phyloP scores from a whole-genome alignment of 1,284 basidiomycete species.

The Irpex lacteus region DNA sequence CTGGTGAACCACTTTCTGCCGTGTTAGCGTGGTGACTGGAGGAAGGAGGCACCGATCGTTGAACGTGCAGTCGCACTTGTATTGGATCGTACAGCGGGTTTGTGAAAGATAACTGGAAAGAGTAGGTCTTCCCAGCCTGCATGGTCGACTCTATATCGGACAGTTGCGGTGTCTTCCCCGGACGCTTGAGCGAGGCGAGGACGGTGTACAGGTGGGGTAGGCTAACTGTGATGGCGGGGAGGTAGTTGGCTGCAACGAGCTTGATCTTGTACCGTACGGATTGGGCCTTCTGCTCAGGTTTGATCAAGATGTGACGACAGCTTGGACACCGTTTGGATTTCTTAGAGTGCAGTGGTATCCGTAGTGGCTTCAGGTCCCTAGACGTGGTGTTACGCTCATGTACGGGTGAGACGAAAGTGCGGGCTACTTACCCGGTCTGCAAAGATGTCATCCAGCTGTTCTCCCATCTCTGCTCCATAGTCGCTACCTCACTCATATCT shows the following conservation, averaged over 20 bases:
- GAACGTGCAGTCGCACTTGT: conserved; percentile 77
- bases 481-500: conserved; percentile 61
- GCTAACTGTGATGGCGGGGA: conserved; percentile 82
- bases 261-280: conserved; percentile 96
- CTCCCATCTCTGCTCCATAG: conserved; percentile 78
- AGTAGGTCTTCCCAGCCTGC: conserved; percentile 75
- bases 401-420: conserved; percentile 3
- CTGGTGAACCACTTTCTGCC: conserved; percentile 37
- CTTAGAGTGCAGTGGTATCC: conserved; percentile 91
- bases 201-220: conserved; percentile 53
- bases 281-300: conserved; percentile 95
- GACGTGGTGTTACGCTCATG: conserved; percentile 11
- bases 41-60: conserved; percentile 45
- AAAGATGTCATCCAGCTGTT: conserved; percentile 75
- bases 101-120: conserved; percentile 85
- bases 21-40: conserved; percentile 17
- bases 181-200: conserved; percentile 41
- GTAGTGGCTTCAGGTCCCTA: conserved; percentile 81
- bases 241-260: conserved; percentile 89
- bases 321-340: conserved; percentile 92
- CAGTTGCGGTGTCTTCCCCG: conserved; percentile 35
- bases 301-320: conserved; percentile 96
- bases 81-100: conserved; percentile 96
- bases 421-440: conserved; percentile 55
- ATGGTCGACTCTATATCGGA: conserved; percentile 40